phyloP scores from a whole-genome alignment of 768 basidiomycete genomes.

The Mrakia blollopis region DNA sequence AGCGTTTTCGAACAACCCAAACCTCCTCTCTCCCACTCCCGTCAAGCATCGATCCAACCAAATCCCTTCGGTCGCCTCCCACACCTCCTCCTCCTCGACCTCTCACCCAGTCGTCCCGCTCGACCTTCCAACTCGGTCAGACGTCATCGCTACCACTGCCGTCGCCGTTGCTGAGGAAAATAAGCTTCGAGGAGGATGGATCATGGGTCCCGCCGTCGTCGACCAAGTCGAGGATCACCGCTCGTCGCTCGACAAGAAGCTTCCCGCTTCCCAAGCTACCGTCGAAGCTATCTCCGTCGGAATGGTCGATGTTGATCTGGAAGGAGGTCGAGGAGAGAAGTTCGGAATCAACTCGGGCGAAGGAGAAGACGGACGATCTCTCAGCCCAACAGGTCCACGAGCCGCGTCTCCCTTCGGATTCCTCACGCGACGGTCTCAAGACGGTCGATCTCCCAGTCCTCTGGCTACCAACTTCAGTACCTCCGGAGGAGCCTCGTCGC shows the following conservation, averaged over 20 bases:
- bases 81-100: not conserved
- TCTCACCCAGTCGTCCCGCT: conserved; percentile 33
- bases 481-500: not conserved
- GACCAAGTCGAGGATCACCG: conserved; percentile 8
- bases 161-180: conserved; percentile 42
- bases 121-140: conserved; percentile 45
- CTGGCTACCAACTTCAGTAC: not conserved
- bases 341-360: conserved; percentile 34
- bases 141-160: conserved; percentile 44
- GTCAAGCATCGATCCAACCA: conserved; percentile 3
- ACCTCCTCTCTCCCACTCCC: conserved; percentile 9
- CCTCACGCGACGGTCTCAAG: conserved; percentile 4
- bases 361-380: not conserved
- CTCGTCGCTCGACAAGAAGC: conserved; percentile 12
- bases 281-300: conserved; percentile 26
- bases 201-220: conserved; percentile 37
- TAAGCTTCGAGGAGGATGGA: conserved; percentile 45
- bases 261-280: not conserved
- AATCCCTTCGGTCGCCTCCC: not conserved
- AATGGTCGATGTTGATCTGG: conserved; percentile 46
- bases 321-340: conserved; percentile 40
- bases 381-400: conserved; percentile 1
- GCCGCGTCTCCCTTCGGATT: conserved; percentile 22
- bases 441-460: conserved; percentile 2
- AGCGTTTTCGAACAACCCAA: conserved; percentile 1